Percentiles rank a stretch among this genome's conserved stretches.
Evolutionary conservation across 108 stramenopile species (phyloP).

Genomic region (Skeletonema marinoi): DNA sequence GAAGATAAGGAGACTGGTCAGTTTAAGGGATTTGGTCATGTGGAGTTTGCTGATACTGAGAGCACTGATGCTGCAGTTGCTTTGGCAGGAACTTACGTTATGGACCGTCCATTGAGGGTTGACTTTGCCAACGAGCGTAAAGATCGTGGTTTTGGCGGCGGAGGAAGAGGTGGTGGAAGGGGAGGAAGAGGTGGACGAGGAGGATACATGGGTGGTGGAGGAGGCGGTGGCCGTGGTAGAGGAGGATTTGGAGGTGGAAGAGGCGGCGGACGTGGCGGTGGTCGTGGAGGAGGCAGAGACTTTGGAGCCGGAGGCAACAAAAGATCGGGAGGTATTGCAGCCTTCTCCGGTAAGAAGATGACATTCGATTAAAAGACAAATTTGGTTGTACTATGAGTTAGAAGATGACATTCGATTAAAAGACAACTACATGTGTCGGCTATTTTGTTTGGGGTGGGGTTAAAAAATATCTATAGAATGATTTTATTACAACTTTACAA

Average conservation of each 20-base stretch:
- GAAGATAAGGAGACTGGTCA: constrained; percentile 96
- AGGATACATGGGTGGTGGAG: constrained; percentile 72
- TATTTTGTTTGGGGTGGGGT: not conserved
- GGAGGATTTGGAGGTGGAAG: constrained; percentile 56
- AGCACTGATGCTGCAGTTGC: constrained; percentile 87
- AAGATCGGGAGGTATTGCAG: constrained; percentile 72
- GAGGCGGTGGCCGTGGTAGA: constrained; percentile 64
- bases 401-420: too few relatives aligned
- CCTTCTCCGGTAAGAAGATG: constrained; percentile 72
- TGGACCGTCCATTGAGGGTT: constrained; percentile 90
- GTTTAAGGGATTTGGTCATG: constrained; percentile 97
- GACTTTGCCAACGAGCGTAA: constrained; percentile 82
- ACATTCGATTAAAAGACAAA: not conserved
- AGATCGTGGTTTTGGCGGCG: constrained; percentile 60
- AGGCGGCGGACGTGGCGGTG: constrained; percentile 59
- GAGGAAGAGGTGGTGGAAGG: constrained; percentile 57
- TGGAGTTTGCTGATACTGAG: constrained; percentile 91
- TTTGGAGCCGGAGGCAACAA: constrained; percentile 55
- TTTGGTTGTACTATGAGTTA: too few relatives aligned
- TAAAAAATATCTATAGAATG: not conserved
- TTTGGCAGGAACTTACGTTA: constrained; percentile 86
- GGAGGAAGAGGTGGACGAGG: constrained; percentile 75
- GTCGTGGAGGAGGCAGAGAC: constrained; percentile 62
- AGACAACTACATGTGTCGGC: not conserved
- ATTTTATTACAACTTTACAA: constrained; percentile 2